Base-by-base conservation (phyloP, 2,329 filamentous ascomycete genomes). In the Chrysoporthe deuterocubensis region DNA sequence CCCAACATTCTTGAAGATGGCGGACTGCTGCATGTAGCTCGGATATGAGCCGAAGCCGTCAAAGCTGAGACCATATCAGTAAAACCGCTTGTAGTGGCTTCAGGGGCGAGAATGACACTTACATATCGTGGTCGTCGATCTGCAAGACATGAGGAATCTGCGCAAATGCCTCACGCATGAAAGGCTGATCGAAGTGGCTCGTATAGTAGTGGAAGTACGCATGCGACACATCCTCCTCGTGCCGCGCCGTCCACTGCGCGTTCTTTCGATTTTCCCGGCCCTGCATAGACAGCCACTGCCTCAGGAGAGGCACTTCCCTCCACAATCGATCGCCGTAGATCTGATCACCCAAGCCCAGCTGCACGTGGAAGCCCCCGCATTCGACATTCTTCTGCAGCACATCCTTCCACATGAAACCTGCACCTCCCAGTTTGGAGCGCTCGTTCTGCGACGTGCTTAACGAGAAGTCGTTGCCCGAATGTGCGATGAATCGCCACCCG, bases 191-290 rank as follows among this genome's bases (percentile, higher is more conserved):
- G 77, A 99, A 98, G 78, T 98, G 95, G 73, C 94, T 97, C 1
- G 94, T 97, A 77, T 99, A 99, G 79, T 97, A 99, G 78, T 99
- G 96, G 79, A 99, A 99, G 81, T 97, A 99, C 8, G 96, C 94
- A 79, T 98, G 94, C 2, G 91, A 90, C 21, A 97, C 93, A 75
- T 99, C 96, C 75, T 99, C 95, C 76, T 99, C 94, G 74, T 98
- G 93, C 62, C 93, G 90, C 3, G 95, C 93, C 8, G 94, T 97
- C 96, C 96, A 99, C 56, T 90, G 86, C 0, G 93, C 90, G 73
- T 90, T 96, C 82, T 94, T 97, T 68, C 96, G 87, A 73, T 94
- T 96, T 66, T 98, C 96, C 72, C 97, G 94, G 6, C 96, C 96
- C 74, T 91, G 94, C 80, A 94, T 96, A 11, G 91, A 89, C 57